A percentile compares a stretch with the other conserved stretches of the same genome.
phyloP scores from a whole-genome alignment of 2,329 filamentous ascomycete genomes.

The Hirsutella minnesotensis region DNA sequence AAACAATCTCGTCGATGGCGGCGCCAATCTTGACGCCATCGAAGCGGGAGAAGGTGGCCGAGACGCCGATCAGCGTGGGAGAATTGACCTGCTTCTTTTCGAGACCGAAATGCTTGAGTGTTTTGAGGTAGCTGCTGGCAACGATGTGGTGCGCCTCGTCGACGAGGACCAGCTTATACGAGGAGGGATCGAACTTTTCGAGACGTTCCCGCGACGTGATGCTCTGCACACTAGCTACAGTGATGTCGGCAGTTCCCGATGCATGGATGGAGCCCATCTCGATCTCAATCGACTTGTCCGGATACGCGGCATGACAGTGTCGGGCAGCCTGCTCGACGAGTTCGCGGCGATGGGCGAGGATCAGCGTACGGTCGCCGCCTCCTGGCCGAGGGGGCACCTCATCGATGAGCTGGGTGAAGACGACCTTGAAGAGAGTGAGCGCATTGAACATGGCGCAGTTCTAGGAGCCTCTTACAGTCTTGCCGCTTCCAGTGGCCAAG shows the following conservation, averaged over 20 bases:
- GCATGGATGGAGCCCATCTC: slow-evolving; percentile 79
- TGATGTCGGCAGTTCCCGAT: slow-evolving; percentile 78
- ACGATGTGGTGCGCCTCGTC: slow-evolving; percentile 98
- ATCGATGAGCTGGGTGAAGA: slow-evolving; percentile 91
- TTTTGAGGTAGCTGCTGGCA: slow-evolving; percentile 63
- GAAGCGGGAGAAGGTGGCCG: slow-evolving; percentile 65
- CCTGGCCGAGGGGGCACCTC: slow-evolving; percentile 46
- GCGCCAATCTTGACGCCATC: slow-evolving; percentile 74
- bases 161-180: slow-evolving; percentile 84
- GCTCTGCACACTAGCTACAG: slow-evolving; percentile 80
- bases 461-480: slow-evolving; percentile 50
- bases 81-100: slow-evolving; percentile 27
- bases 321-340: slow-evolving; percentile 86
- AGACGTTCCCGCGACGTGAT: slow-evolving; percentile 67
- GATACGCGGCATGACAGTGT: slow-evolving; percentile 75
- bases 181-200: slow-evolving; percentile 65
- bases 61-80: slow-evolving; percentile 76
- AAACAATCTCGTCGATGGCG: slow-evolving; percentile 90
- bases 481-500: slow-evolving; percentile 77
- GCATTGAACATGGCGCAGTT: neutral
- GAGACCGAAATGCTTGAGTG: slow-evolving; percentile 70
- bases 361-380: slow-evolving; percentile 61
- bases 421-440: slow-evolving; percentile 45
- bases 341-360: slow-evolving; percentile 84
- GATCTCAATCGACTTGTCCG: slow-evolving; percentile 69